Conservation (phyloP, 2,329 filamentous ascomycete genomes). For the Colletotrichum sansevieriae region DNA sequence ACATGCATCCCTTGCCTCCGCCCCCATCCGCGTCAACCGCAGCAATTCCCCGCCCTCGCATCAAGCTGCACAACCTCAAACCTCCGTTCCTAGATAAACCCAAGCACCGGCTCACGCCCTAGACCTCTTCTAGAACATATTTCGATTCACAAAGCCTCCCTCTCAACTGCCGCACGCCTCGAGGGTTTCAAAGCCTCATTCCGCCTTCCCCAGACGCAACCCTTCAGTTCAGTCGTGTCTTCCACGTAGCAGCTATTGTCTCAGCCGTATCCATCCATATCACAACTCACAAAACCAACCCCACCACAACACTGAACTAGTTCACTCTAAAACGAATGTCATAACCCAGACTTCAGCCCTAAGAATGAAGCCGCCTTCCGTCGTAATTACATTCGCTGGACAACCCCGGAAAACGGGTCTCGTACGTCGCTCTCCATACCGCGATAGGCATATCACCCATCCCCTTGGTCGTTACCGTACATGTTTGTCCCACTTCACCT, state of each 20-base stretch:
- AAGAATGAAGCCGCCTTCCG: too few species aligned
- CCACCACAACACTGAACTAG: neutral
- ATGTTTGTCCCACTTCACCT: too few species aligned
- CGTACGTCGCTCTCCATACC: too few species aligned
- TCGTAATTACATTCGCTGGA: too few species aligned
- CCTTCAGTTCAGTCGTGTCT: neutral
- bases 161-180: too few species aligned
- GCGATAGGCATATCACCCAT: too few species aligned
- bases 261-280: neutral
- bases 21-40: neutral
- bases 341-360: too few species aligned
- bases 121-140: slow-evolving; percentile 1
- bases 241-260: slow-evolving; percentile 4
- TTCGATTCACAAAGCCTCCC: neutral
- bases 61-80: neutral
- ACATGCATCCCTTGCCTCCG: neutral
- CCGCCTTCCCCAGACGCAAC: neutral
- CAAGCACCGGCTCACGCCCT: slow-evolving; percentile 4
- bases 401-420: too few species aligned
- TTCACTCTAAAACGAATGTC: too few species aligned
- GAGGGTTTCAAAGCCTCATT: too few species aligned
- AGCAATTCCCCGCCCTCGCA: slow-evolving; percentile 4
- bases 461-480: too few species aligned
- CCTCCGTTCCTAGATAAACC: neutral
- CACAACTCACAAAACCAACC: slow-evolving; percentile 12